Percentiles rank a stretch among this genome's conserved stretches.
phyloP scores from a whole-genome alignment of 2,329 filamentous ascomycete species.

The Trichoderma pleuroti region DNA sequence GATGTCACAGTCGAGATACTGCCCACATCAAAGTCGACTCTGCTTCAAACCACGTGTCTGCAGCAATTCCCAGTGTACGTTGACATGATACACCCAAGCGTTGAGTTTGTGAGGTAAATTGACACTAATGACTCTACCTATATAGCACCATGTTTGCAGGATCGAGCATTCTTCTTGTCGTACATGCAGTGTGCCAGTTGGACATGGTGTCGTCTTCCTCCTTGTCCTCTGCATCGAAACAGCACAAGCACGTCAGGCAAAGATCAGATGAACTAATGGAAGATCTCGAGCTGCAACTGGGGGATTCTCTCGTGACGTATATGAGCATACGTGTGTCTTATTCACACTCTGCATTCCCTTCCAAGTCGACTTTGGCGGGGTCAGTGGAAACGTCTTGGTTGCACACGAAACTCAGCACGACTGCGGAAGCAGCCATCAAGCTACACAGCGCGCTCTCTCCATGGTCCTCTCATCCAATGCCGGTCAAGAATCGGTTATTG shows the following conservation, averaged over 20 bases:
- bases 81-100: not conserved
- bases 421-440: constrained; percentile 48
- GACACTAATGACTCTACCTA: not conserved
- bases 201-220: constrained; percentile 13
- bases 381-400: constrained; percentile 36
- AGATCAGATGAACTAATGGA: constrained; percentile 55
- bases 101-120: not conserved
- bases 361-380: constrained; percentile 26
- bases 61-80: constrained; percentile 42
- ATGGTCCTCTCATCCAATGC: constrained; percentile 47
- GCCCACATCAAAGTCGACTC: constrained; percentile 38
- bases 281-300: constrained; percentile 56
- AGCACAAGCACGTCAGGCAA: constrained; percentile 31
- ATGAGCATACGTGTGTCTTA: constrained; percentile 52
- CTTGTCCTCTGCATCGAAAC: constrained; percentile 9
- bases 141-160: constrained; percentile 41
- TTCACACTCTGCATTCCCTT: constrained; percentile 53
- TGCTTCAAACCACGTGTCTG: constrained; percentile 48
- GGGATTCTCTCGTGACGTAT: constrained; percentile 46
- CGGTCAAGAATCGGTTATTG: constrained; percentile 39
- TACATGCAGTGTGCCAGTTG: constrained; percentile 39
- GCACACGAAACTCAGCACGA: constrained; percentile 51
- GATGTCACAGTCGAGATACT: constrained; percentile 46
- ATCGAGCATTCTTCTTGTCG: constrained; percentile 48
- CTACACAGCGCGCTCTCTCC: constrained; percentile 46